Base-by-base conservation (phyloP, 306 rosid genomes). In the Cicer arietinum region DNA sequence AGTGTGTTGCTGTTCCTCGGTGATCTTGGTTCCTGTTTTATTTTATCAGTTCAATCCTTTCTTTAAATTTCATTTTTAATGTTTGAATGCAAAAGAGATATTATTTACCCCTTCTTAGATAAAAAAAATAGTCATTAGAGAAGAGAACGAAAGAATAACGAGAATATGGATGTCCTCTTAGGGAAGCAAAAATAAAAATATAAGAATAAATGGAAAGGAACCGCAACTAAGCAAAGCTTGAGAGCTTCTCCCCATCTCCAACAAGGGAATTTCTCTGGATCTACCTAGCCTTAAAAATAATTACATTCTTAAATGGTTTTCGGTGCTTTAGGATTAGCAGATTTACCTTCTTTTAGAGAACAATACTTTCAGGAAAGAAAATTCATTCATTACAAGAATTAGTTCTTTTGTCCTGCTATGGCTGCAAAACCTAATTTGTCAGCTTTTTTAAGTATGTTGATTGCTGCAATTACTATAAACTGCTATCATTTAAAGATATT, bases 1-100 rank as follows among this genome's bases (percentile, higher is more conserved):
- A 92, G 99, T 94, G 82, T 71, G 99, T 76, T 63, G 6, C 47
- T 84, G 54, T 64, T 80, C 47, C 79, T 60, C 69, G 74, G 42
- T 61, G 75, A 76, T 35, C 63, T 50, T 74, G 53, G 59, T 52
- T 80, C 45, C 18, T 14, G 48, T 57, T 68, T 53, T 30, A 7
- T 13, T 48, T 63, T 56, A 66, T 39, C 52, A 54, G 35, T 61
- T 56, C 44, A 44, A 67, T 8, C 22, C 7, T 20, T 37, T 64
- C 37, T 42, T 67, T 25, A 51, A 16, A 14, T 7, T 59, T 61
- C 30, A 43, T 17, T 41, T 76, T 60, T 57, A 43, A 43, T 17
- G 44, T 59, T 58, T 67, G 68, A 52, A 72, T 42, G 51, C 59
- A 72, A 30, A 71, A 64, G 42, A 71, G 51, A 44, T 65, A 12